phyloP scores from a whole-genome alignment of 108 stramenopile species.

The Fragilaria crotonensis region DNA sequence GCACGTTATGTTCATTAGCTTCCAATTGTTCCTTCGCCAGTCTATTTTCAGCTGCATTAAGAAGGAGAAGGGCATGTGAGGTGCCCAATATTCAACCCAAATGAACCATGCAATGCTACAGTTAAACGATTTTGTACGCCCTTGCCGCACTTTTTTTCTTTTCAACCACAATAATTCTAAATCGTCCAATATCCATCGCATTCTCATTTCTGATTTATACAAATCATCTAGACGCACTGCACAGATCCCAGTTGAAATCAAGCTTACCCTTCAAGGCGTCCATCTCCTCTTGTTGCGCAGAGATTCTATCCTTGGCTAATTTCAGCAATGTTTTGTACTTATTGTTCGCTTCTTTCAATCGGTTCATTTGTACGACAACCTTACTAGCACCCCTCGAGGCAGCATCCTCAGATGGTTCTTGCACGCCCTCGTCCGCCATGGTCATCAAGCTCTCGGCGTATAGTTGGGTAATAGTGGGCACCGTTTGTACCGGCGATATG shows the following conservation, averaged over 20 bases:
- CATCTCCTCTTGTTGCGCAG: conserved; percentile 71
- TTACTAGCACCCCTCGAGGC: not conserved
- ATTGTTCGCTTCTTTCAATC: conserved; percentile 73
- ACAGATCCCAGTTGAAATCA: too few relatives aligned
- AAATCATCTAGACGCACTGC: too few relatives aligned
- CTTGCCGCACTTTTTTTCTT: too few relatives aligned
- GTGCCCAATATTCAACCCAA: too few relatives aligned
- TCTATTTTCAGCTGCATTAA: not conserved
- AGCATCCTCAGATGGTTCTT: not conserved
- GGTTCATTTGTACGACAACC: conserved; percentile 45
- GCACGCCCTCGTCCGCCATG: not conserved
- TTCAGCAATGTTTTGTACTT: conserved; percentile 85
- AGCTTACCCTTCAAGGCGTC: conserved; percentile 26
- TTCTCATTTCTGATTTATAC: too few relatives aligned
- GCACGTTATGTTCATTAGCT: not conserved
- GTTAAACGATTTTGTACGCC: too few relatives aligned
- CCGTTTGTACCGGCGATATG: too few relatives aligned
- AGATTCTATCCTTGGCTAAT: conserved; percentile 83
- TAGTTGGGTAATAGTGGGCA: too few relatives aligned
- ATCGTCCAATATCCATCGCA: too few relatives aligned
- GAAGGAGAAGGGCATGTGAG: not conserved
- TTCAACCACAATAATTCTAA: too few relatives aligned
- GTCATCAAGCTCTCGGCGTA: too few relatives aligned
- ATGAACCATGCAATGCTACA: too few relatives aligned
- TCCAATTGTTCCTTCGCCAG: not conserved